Conservation (phyloP, 169 alveolate genomes). For the Ichthyophthirius multifiliis region DNA sequence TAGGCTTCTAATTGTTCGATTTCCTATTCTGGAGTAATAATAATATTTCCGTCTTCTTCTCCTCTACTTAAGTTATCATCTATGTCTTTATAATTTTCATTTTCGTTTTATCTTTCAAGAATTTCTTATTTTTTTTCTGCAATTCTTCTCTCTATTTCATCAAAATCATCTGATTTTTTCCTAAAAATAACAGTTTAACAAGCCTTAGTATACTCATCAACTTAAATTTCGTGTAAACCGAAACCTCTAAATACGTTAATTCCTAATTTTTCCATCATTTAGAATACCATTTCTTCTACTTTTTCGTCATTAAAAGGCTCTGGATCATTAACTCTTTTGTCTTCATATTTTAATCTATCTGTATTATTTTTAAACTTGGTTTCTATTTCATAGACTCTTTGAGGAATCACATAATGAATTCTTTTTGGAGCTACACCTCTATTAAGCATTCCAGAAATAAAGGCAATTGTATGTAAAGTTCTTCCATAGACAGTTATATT, state of each 20-base stretch:
- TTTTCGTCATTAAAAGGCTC: conserved; percentile 69
- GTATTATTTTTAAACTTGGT: conserved; percentile 15
- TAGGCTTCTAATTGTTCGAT: conserved; percentile 18
- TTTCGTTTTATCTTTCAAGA: conserved; percentile 40
- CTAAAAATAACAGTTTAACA: conserved; percentile 53
- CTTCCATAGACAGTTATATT: conserved; percentile 81
- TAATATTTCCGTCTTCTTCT: conserved; percentile 70
- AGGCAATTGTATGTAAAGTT: conserved; percentile 68
- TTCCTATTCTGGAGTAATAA: conserved; percentile 40
- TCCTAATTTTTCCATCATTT: conserved; percentile 34
- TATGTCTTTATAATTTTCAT: conserved; percentile 4
- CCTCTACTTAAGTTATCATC: conserved; percentile 37
- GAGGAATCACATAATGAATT: conserved; percentile 76
- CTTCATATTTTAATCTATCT: conserved; percentile 32
- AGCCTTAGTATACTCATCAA: conserved; percentile 38
- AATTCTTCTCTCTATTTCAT: conserved; percentile 40
- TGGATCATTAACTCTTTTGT: conserved; percentile 53
- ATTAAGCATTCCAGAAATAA: conserved; percentile 75
- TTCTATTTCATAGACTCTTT: conserved; percentile 36
- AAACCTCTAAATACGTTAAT: conserved; percentile 46
- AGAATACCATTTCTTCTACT: conserved; percentile 56
- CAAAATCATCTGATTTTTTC: conserved; percentile 47
- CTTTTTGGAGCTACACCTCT: conserved; percentile 77
- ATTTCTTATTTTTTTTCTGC: conserved; percentile 37
- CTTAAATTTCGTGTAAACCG: conserved; percentile 31